These are phyloP conservation scores for Schizothecium vesticola DNA, from an alignment of 495 filamentous ascomycete species.

Conservation along the genomic window DNA sequence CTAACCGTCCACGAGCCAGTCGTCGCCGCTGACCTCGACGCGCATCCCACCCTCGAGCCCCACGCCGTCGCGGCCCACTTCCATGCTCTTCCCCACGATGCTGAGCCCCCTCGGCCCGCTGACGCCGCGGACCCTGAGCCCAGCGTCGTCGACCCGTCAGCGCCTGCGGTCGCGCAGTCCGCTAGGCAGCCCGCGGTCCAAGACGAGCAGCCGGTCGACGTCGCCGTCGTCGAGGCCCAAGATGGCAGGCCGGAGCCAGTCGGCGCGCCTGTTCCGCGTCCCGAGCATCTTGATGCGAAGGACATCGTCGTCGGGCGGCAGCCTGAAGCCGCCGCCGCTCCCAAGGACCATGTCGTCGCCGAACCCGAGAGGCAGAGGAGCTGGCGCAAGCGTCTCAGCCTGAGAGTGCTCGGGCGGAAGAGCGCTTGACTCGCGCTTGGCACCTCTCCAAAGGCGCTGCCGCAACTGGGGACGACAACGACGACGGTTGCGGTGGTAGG, in stretches of 20 bases:
- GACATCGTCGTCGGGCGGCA: slow-evolving; percentile 16
- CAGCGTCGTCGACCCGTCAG: slow-evolving; percentile 13
- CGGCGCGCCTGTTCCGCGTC: slow-evolving; percentile 9
- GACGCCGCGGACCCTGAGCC: slow-evolving; percentile 22
- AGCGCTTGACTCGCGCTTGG: slow-evolving; percentile 25
- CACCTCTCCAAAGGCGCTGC: slow-evolving; percentile 3
- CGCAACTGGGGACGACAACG: neutral
- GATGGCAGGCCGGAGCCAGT: neutral
- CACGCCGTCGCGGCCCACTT: neutral
- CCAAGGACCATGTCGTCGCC: neutral
- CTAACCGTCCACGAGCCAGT: slow-evolving; percentile 10
- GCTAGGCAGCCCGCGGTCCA: slow-evolving; percentile 17
- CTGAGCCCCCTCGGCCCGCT: slow-evolving; percentile 27
- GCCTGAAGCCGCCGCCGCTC: neutral
- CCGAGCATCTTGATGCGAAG: slow-evolving; percentile 15
- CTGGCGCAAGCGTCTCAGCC: slow-evolving; percentile 25
- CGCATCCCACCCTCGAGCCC: slow-evolving; percentile 9
- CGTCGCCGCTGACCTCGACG: slow-evolving; percentile 1
- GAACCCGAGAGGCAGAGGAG: slow-evolving; percentile 20
- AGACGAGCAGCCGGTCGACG: slow-evolving; percentile 2
- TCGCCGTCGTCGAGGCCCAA: slow-evolving; percentile 8
- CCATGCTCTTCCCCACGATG: slow-evolving; percentile 17
- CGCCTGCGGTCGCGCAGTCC: slow-evolving; percentile 15
- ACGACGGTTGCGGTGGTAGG: slow-evolving; percentile 9
- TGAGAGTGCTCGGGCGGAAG: slow-evolving; percentile 24